A percentile compares a stretch with the other conserved stretches of the same genome.
Conservation (phyloP, 2,329 filamentous ascomycete species). For the Aspergillus carbonarius region DNA sequence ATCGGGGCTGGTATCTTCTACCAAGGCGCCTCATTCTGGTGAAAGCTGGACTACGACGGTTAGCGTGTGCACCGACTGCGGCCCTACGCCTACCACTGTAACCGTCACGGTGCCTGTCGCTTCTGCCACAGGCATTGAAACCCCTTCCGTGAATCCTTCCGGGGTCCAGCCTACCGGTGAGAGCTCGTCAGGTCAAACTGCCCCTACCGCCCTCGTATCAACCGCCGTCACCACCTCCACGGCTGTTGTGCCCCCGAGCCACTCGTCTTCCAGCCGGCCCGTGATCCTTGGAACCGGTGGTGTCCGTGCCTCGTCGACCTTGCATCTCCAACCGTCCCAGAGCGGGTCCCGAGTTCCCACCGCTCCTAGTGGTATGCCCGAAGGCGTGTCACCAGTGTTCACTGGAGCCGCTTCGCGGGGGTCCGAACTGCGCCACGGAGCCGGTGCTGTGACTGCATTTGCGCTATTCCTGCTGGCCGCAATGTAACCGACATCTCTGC, state of each 20-base stretch:
- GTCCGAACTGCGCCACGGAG: conserved; percentile 12
- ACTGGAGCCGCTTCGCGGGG: conserved; percentile 20
- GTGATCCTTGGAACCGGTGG: conserved; percentile 4
- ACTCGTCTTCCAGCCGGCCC: conserved; percentile 8
- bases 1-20: conserved; percentile 14
- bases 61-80: conserved; percentile 17
- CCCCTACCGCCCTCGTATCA: neutral
- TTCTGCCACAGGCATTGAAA: neutral
- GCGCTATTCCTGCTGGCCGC: conserved; percentile 14
- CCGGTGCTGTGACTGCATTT: conserved; percentile 8
- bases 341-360: conserved; percentile 8
- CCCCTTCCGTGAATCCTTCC: neutral
- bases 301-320: conserved; percentile 16
- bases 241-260: neutral
- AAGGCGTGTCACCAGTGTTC: conserved; percentile 17
- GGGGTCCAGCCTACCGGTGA: conserved; percentile 1
- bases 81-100: conserved; percentile 8
- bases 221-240: conserved; percentile 5
- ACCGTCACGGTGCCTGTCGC: conserved; percentile 10
- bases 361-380: conserved; percentile 18
- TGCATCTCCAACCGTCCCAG: conserved; percentile 15
- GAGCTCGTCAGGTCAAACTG: neutral
- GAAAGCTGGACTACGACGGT: conserved; percentile 43
- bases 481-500: conserved; percentile 10
- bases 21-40: conserved; percentile 25